A percentile compares a stretch with the other conserved stretches of the same genome.
These are phyloP conservation scores for Talaromyces thailandensis DNA, from an alignment of 495 filamentous ascomycete genomes.

Conservation along the genomic window DNA sequence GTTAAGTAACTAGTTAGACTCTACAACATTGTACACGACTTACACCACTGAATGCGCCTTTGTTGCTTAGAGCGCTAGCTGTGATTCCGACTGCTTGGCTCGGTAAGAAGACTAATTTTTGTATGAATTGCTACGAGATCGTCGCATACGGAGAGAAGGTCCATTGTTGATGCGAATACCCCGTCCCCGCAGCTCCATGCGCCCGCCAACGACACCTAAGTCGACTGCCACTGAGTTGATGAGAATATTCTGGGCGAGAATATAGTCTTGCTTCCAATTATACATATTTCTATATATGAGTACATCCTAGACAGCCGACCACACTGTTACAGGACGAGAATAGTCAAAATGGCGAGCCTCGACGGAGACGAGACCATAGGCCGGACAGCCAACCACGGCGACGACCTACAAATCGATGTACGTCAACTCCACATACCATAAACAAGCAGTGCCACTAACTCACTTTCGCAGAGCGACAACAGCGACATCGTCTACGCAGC, in stretches of 20 bases:
- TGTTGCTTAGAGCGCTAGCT: not conserved
- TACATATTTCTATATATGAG: not conserved
- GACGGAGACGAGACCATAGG: not conserved
- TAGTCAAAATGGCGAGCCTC: not conserved
- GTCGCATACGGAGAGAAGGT: not conserved
- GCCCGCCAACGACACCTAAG: not conserved
- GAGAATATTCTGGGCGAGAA: not conserved
- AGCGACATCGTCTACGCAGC: conserved; percentile 31
- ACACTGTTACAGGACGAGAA: not conserved
- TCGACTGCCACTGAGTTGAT: not conserved
- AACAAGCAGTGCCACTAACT: not conserved
- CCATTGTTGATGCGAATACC: not conserved
- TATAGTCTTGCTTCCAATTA: not conserved
- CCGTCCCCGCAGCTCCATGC: not conserved
- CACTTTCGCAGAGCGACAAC: not conserved
- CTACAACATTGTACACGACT: not conserved
- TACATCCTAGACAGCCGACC: not conserved
- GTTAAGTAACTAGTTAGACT: too few species aligned
- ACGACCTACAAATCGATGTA: conserved; percentile 3
- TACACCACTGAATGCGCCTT: not conserved
- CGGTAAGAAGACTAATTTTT: not conserved
- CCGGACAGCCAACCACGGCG: not conserved
- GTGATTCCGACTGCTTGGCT: not conserved
- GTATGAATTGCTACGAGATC: not conserved
- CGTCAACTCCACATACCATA: not conserved